Evolutionary conservation across 495 filamentous ascomycete genomes (phyloP).

Genomic region (Xylaria venustula): DNA sequence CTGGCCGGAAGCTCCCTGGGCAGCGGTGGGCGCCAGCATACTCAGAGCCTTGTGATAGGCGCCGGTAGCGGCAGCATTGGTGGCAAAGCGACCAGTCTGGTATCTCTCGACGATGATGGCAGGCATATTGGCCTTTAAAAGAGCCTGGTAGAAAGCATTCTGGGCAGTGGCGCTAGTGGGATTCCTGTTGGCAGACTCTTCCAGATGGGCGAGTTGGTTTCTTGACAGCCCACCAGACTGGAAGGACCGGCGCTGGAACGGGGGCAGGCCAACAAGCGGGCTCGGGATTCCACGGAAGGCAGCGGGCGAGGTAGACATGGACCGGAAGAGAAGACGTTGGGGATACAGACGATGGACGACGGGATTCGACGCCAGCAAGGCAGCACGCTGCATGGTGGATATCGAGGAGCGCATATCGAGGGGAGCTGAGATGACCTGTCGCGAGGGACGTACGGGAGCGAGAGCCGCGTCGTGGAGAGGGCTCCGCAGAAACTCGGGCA

Average conservation of each 20-base stretch:
- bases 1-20: constrained; percentile 29
- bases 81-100: constrained; percentile 78
- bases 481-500: constrained; percentile 44
- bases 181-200: constrained; percentile 89
- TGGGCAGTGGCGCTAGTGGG: constrained; percentile 81
- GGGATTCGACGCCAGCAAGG: constrained; percentile 27
- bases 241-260: constrained; percentile 36
- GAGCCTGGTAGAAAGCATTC: constrained; percentile 87
- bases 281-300: constrained; percentile 19
- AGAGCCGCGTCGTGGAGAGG: constrained; percentile 20
- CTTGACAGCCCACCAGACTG: constrained; percentile 42
- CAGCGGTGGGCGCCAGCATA: constrained; percentile 46
- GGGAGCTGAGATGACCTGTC: constrained; percentile 21
- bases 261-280: constrained; percentile 17
- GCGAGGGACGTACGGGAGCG: constrained; percentile 4
- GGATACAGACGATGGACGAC: constrained; percentile 21
- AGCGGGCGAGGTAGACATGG: constrained; percentile 25
- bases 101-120: constrained; percentile 88
- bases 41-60: constrained; percentile 74
- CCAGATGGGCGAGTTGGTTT: constrained; percentile 53
- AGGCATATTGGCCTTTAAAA: constrained; percentile 89
- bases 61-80: constrained; percentile 67
- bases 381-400: constrained; percentile 25
- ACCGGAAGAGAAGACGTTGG: constrained; percentile 15
- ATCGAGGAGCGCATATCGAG: constrained; percentile 34